Conservation (phyloP, 306 rosid species). For the Rosa multiflora region DNA sequence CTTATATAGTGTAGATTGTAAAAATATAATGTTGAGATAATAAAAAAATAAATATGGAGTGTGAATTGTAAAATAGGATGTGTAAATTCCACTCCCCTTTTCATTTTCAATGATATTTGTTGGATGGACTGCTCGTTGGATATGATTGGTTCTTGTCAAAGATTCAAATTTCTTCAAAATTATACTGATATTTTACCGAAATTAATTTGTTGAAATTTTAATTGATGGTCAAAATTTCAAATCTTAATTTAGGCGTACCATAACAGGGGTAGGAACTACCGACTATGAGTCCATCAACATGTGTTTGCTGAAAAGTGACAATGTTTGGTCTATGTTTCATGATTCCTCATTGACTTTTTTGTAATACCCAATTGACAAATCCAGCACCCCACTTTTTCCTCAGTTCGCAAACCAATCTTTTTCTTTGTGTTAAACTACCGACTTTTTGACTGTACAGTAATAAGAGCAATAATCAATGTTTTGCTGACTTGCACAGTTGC, state of each 20-base stretch:
- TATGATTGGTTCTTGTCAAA: neutral
- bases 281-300: neutral
- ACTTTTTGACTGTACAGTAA: constrained; percentile 1
- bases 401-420: neutral
- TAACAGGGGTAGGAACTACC: neutral
- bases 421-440: neutral
- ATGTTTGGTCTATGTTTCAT: constrained; percentile 9
- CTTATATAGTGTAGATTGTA: too few species aligned
- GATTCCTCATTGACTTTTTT: neutral
- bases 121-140: neutral
- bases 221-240: too few species aligned
- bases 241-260: neutral
- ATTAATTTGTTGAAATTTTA: too few species aligned
- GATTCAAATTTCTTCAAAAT: too few species aligned
- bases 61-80: too few species aligned
- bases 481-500: neutral
- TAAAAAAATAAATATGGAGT: too few species aligned
- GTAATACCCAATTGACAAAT: neutral
- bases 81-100: too few species aligned
- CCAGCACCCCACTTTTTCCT: neutral
- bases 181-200: too few species aligned
- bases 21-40: too few species aligned
- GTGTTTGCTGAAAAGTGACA: neutral
- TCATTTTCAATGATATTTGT: neutral
- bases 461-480: neutral